Conservation (phyloP, 2,329 filamentous ascomycete species). For the Cyphellophora attinorum region DNA sequence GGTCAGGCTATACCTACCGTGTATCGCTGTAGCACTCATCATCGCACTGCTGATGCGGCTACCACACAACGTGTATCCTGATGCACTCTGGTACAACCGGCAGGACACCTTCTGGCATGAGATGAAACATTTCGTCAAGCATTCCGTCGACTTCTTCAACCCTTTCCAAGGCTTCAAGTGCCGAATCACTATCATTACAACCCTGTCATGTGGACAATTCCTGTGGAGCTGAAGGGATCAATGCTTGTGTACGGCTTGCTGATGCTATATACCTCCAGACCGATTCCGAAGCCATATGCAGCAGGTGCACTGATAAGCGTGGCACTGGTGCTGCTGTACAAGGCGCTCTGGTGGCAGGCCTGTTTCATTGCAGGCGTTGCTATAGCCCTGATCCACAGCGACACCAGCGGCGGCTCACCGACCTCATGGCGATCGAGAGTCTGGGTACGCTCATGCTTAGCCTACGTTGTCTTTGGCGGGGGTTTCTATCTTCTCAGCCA, state of each 20-base stretch:
- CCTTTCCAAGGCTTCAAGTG: conserved; percentile 22
- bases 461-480: neutral
- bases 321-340: neutral
- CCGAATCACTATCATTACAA: conserved; percentile 28
- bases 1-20: conserved; percentile 34
- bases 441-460: neutral
- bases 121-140: conserved; percentile 8
- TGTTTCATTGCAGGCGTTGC: neutral
- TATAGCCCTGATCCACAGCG: neutral
- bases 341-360: neutral
- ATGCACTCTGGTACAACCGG: neutral
- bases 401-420: no score
- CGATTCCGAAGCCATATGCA: neutral
- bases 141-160: conserved; percentile 22
- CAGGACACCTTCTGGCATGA: conserved; percentile 8
- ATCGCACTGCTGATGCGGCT: conserved; percentile 30
- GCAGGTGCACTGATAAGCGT: neutral
- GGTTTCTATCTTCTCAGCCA: conserved; percentile 1
- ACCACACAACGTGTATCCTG: conserved; percentile 30
- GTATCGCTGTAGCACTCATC: conserved; percentile 28
- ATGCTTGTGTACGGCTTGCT: neutral
- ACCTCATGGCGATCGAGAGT: no score
- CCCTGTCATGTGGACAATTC: conserved; percentile 38
- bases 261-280: no score
- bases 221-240: conserved; percentile 23